A percentile compares a stretch with the other conserved stretches of the same genome.
These are phyloP conservation scores for Auriscalpium microsporum DNA, from an alignment of 768 basidiomycete species.

Conservation along the genomic window DNA sequence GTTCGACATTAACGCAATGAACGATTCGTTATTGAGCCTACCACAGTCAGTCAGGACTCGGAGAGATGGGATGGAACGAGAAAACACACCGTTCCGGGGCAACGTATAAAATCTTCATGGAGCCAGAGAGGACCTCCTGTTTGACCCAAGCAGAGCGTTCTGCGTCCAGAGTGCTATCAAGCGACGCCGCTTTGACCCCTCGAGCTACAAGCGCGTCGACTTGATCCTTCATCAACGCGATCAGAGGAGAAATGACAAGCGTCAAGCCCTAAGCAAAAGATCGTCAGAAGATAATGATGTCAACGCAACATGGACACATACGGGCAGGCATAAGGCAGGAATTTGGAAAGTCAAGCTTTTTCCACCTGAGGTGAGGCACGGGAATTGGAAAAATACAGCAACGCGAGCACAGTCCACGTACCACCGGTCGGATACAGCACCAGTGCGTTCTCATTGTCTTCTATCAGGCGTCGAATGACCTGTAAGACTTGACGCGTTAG, in stretches of 20 bases:
- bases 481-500: slow-evolving; percentile 1
- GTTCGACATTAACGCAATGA: slow-evolving; percentile 34
- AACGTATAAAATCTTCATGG: slow-evolving; percentile 41
- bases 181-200: slow-evolving; percentile 30
- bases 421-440: slow-evolving; percentile 35
- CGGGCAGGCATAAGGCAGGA: slow-evolving; percentile 31
- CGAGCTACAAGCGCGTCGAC: slow-evolving; percentile 26
- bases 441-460: slow-evolving; percentile 32
- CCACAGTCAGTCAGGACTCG: not conserved
- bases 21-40: slow-evolving; percentile 38
- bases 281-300: not conserved
- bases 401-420: not conserved
- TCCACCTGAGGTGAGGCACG: slow-evolving; percentile 18
- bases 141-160: slow-evolving; percentile 28
- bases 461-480: slow-evolving; percentile 32
- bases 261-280: slow-evolving; percentile 18
- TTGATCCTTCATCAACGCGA: slow-evolving; percentile 32
- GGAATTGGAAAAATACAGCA: not conserved
- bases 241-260: slow-evolving; percentile 30
- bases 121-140: slow-evolving; percentile 26
- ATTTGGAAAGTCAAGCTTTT: slow-evolving; percentile 34
- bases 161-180: slow-evolving; percentile 31
- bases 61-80: not conserved
- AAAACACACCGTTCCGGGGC: slow-evolving; percentile 33
- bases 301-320: slow-evolving; percentile 6